These are phyloP conservation scores for Gaeumannomyces tritici DNA, from an alignment of 2,329 filamentous ascomycete genomes.

Conservation along the genomic window DNA sequence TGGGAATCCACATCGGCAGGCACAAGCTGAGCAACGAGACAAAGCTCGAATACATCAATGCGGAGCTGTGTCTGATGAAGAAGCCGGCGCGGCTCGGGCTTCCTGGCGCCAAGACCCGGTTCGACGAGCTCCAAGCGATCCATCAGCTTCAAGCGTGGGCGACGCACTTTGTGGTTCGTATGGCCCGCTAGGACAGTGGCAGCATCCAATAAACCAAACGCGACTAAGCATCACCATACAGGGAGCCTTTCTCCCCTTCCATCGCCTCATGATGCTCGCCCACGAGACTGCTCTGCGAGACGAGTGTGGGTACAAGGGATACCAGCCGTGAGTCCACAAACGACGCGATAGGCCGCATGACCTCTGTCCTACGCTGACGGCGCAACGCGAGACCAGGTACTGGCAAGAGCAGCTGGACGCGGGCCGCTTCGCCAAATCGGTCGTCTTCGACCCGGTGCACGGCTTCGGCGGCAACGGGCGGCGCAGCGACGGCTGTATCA, in stretches of 20 bases:
- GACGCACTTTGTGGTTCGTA: conserved; percentile 11
- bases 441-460: conserved; percentile 7
- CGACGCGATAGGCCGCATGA: background rate
- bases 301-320: conserved; percentile 18
- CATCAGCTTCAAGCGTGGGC: conserved; percentile 14
- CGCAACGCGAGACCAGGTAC: conserved; percentile 1
- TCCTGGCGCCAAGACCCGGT: conserved; percentile 11
- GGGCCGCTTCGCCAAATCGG: conserved; percentile 6
- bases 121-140: conserved; percentile 17
- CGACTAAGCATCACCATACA: conserved; percentile 1
- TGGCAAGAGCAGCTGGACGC: conserved; percentile 12
- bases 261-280: conserved; percentile 17
- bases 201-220: background rate
- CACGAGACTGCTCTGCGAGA: conserved; percentile 16
- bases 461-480: conserved; percentile 11
- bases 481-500: conserved; percentile 5
- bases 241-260: conserved; percentile 20
- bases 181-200: background rate
- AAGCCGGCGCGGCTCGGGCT: conserved; percentile 11
- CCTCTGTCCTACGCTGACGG: background rate
- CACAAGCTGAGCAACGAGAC: conserved; percentile 14
- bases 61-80: conserved; percentile 17
- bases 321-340: conserved; percentile 11
- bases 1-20: conserved; percentile 10
- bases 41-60: conserved; percentile 15